These are phyloP conservation scores for Gonium pectorale DNA, from an alignment of 139 green algal species.

Conservation along the genomic window DNA sequence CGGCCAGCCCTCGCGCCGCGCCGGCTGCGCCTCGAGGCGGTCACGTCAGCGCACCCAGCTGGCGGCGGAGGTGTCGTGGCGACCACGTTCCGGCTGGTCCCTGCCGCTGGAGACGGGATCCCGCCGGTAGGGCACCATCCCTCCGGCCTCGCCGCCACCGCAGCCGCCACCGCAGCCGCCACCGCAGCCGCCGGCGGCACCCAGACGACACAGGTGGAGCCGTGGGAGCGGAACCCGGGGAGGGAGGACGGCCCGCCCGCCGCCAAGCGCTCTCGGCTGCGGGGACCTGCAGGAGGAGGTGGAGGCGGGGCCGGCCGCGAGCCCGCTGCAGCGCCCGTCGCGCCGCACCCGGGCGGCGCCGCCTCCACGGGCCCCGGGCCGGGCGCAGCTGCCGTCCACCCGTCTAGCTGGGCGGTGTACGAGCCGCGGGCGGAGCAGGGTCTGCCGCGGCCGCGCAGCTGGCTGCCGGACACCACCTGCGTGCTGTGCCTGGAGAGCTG, in stretches of 20 bases:
- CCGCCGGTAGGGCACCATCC: not conserved
- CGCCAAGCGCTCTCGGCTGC: slow-evolving; percentile 9
- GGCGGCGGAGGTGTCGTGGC: not conserved
- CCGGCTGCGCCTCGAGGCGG: not conserved
- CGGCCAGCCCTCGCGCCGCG: not conserved
- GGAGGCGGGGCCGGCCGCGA: not conserved
- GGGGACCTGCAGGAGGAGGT: not conserved
- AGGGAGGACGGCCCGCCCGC: not conserved
- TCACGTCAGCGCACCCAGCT: not conserved
- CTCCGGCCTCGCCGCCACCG: not conserved
- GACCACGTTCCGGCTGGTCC: not conserved
- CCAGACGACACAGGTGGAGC: not conserved
- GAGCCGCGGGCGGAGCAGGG: not conserved
- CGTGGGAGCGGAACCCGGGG: not conserved
- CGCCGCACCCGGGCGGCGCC: not conserved
- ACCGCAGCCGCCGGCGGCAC: not conserved
- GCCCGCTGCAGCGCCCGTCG: not conserved
- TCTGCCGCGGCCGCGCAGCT: not conserved
- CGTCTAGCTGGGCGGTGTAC: not conserved
- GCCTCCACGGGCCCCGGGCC: not conserved
- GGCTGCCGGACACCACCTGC: slow-evolving; percentile 7
- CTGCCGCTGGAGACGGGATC: not conserved
- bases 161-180: not conserved
- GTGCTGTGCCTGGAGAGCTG: slow-evolving; percentile 16
- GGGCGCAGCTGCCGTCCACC: not conserved